Percentiles rank a stretch among this genome's conserved stretches.
These are phyloP conservation scores for Stephania yunnanensis DNA, from an alignment of 164 flowering plant species.

Conservation along the genomic window DNA sequence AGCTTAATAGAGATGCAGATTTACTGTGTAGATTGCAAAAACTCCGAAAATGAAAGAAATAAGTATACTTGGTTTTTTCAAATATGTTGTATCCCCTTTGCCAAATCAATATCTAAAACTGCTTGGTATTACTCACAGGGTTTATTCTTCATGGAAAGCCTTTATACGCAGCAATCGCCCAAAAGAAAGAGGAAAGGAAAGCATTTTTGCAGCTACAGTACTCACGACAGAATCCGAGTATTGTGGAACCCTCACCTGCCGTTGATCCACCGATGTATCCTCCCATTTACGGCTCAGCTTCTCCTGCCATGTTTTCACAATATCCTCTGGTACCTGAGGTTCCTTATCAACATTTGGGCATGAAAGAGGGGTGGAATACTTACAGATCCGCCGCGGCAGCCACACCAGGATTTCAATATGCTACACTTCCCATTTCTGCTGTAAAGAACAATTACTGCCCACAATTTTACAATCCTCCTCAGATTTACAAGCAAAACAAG, in stretches of 20 bases:
- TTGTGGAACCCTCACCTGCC: not conserved
- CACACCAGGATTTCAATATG: not conserved
- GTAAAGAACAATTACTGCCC: not conserved
- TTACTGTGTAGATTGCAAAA: too few relatives aligned
- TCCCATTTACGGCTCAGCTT: not conserved
- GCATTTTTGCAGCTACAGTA: not conserved
- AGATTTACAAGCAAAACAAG: too few relatives aligned
- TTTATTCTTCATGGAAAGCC: conserved; percentile 6
- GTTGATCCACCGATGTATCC: not conserved
- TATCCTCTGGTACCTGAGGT: not conserved
- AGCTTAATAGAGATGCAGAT: too few relatives aligned
- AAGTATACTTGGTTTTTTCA: too few relatives aligned
- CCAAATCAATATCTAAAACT: not conserved
- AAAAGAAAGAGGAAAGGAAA: not conserved
- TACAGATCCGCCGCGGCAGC: not conserved
- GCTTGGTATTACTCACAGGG: not conserved
- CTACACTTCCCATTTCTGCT: not conserved
- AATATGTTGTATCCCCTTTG: too few relatives aligned
- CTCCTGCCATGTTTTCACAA: not conserved
- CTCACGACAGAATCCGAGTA: not conserved
- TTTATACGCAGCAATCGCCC: conserved; percentile 2
- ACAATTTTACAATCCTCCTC: not conserved
- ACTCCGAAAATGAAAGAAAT: too few relatives aligned
- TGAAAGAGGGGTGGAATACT: not conserved
- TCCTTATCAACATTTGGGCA: not conserved